These are phyloP conservation scores for Periconia digitata DNA, from an alignment of 2,329 filamentous ascomycete genomes.

Conservation along the genomic window DNA sequence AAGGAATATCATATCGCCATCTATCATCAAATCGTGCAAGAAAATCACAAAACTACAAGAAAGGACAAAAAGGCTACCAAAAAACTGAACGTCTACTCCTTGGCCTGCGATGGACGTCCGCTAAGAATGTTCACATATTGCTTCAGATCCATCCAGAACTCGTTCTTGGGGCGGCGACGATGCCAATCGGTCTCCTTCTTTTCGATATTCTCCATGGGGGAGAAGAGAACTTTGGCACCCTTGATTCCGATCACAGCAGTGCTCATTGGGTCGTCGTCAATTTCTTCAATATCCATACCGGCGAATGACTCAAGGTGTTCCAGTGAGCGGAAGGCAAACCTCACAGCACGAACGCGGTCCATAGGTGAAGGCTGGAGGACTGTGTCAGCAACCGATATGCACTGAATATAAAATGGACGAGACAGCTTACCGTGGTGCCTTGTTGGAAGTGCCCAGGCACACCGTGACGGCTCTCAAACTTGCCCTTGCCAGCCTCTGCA, in stretches of 20 bases:
- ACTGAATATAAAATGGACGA: neutral
- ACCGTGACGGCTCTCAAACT: conserved; percentile 89
- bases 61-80: too few species aligned
- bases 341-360: conserved; percentile 90
- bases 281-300: conserved; percentile 63
- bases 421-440: conserved; percentile 20
- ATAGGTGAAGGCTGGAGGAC: conserved; percentile 73
- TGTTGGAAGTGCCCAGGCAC: conserved; percentile 48
- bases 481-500: conserved; percentile 84
- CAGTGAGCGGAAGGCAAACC: conserved; percentile 91
- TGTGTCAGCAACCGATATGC: conserved; percentile 44
- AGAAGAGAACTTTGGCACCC: conserved; percentile 87
- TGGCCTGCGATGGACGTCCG: conserved; percentile 53
- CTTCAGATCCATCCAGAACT: conserved; percentile 84
- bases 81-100: too few species aligned
- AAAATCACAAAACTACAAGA: too few species aligned
- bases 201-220: conserved; percentile 78
- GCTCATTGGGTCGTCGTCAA: conserved; percentile 73
- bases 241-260: conserved; percentile 87
- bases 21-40: too few species aligned
- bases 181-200: conserved; percentile 87
- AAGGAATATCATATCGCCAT: too few species aligned
- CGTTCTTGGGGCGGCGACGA: conserved; percentile 77
- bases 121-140: conserved; percentile 81
- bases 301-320: conserved; percentile 83